phyloP scores from a whole-genome alignment of 2,329 filamentous ascomycete species.

The Stagonosporopsis cucurbitacearum region DNA sequence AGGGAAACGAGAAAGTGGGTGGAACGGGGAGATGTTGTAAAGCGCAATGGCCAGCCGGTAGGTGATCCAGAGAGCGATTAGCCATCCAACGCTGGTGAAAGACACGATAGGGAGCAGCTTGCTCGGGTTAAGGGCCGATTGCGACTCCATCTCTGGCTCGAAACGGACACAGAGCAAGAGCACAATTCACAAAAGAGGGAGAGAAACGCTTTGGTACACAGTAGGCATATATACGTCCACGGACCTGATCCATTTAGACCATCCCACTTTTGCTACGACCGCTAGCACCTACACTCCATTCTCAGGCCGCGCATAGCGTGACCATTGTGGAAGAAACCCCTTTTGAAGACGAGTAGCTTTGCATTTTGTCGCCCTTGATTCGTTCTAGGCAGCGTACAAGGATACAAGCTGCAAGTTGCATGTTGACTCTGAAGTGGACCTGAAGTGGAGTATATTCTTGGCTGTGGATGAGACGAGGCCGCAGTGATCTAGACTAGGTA shows the following conservation, averaged over 20 bases:
- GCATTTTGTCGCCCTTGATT: slow-evolving; percentile 7
- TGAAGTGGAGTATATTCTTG: neutral
- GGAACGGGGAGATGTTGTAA: slow-evolving; percentile 36
- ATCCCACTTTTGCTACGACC: slow-evolving; percentile 12
- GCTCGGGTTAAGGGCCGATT: slow-evolving; percentile 20
- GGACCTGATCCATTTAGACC: neutral
- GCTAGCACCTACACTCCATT: slow-evolving; percentile 4
- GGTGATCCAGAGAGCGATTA: slow-evolving; percentile 26
- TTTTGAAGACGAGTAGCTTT: slow-evolving; percentile 8
- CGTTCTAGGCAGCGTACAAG: neutral
- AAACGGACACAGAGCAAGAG: neutral
- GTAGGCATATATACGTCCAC: slow-evolving; percentile 24
- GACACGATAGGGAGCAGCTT: slow-evolving; percentile 20
- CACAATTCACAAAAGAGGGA: slow-evolving; percentile 12
- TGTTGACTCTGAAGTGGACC: slow-evolving; percentile 12
- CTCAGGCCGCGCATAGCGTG: slow-evolving; percentile 5
- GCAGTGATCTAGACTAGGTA: slow-evolving; percentile 4
- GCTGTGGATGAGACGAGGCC: neutral
- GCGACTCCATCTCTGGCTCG: slow-evolving; percentile 24
- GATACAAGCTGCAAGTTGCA: slow-evolving; percentile 3
- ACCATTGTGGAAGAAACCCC: slow-evolving; percentile 3
- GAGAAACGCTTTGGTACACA: slow-evolving; percentile 18
- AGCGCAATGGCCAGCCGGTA: slow-evolving; percentile 27
- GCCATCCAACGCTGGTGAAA: slow-evolving; percentile 21
- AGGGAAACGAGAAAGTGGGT: slow-evolving; percentile 35